Conservation (phyloP, 2,329 filamentous ascomycete species). For the Penicillium sp. region DNA sequence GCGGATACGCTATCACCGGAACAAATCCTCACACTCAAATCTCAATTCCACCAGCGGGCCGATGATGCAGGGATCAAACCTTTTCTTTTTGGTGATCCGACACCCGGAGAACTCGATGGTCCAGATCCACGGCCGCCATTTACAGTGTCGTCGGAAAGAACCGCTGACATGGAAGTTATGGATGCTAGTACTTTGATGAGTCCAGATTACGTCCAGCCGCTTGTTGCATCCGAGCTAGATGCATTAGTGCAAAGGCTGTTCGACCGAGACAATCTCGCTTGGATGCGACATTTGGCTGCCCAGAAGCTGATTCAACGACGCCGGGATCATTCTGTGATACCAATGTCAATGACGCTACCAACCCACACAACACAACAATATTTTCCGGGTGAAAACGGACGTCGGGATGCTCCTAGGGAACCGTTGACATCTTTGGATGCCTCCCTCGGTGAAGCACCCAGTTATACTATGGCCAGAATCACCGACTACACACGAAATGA, state of each 20-base stretch:
- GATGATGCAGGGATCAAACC: constrained; percentile 50
- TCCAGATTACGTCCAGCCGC: constrained; percentile 77
- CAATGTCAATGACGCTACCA: constrained; percentile 8
- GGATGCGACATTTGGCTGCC: constrained; percentile 74
- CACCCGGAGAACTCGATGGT: constrained; percentile 19
- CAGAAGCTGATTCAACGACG: constrained; percentile 75
- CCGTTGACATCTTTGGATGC: constrained; percentile 21
- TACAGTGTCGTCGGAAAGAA: constrained; percentile 68
- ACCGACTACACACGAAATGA: constrained; percentile 55
- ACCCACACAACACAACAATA: constrained; percentile 1
- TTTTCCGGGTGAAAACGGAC: constrained; percentile 12
- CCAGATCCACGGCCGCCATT: constrained; percentile 51
- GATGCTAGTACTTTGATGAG: constrained; percentile 92
- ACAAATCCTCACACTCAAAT: constrained; percentile 56
- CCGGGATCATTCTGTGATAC: constrained; percentile 28
- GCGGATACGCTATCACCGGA: constrained; percentile 61
- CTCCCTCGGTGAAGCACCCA: constrained; percentile 32
- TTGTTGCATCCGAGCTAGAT: constrained; percentile 67
- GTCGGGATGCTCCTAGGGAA: constrained; percentile 22
- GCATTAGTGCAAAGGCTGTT: constrained; percentile 68
- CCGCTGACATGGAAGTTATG: constrained; percentile 72
- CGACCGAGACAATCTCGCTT: constrained; percentile 68
- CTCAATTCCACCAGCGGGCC: constrained; percentile 36
- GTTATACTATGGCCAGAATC: constrained; percentile 57
- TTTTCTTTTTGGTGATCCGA: constrained; percentile 58